Evolutionary conservation across 1,139 yeast species (phyloP).

Genomic region (Debaryomyces singareniensis): DNA sequence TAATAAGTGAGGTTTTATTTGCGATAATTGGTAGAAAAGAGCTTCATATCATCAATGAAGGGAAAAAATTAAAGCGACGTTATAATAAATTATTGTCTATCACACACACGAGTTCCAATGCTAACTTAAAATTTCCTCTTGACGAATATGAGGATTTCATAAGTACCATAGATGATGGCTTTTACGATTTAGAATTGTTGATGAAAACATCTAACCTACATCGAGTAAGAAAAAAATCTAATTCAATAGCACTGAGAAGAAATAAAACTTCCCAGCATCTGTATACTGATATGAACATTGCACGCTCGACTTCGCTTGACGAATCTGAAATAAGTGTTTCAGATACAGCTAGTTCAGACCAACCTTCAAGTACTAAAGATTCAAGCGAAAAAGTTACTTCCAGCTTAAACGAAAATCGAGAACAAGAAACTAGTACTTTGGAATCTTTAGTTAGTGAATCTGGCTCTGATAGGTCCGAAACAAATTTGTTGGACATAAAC

Average conservation of each 20-base stretch:
- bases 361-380: constrained; percentile 16
- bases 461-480: constrained; percentile 17
- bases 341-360: constrained; percentile 12
- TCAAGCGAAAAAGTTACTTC: constrained; percentile 1
- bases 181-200: constrained; percentile 49
- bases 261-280: no score
- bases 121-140: constrained; percentile 25
- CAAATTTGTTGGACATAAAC: constrained; percentile 25
- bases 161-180: constrained; percentile 56
- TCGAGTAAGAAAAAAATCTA: constrained; percentile 7
- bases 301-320: not conserved
- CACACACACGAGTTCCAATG: constrained; percentile 17
- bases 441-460: constrained; percentile 15
- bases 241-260: not conserved
- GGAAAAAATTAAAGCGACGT: constrained; percentile 23
- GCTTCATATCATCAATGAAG: constrained; percentile 40
- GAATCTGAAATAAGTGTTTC: not conserved
- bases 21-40: constrained; percentile 66
- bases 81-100: constrained; percentile 21
- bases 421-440: no score
- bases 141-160: constrained; percentile 43
- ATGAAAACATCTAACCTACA: constrained; percentile 35
- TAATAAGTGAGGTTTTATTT: constrained; percentile 61
- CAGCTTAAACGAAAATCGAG: no score
- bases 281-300: not conserved